Base-by-base conservation (phyloP, 495 filamentous ascomycete species). In the Lasiosphaeriaceae sp. region DNA sequence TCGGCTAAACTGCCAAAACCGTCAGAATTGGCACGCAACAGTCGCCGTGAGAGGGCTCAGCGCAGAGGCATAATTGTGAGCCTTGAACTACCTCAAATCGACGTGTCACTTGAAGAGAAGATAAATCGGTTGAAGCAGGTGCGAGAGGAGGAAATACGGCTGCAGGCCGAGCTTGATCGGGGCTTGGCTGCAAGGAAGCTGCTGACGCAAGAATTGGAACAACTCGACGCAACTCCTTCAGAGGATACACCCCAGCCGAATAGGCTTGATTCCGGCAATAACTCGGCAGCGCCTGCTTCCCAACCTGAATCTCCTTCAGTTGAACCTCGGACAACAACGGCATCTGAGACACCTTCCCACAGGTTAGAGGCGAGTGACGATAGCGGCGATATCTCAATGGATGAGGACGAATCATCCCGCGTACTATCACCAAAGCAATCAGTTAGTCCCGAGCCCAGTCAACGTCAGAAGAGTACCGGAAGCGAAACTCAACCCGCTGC, bases 91-190 rank as follows among this genome's bases (percentile, higher is more conserved):
- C 83, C 85, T 41, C 67, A 69, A 12, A 65, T 87, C n/a, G 81
- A 84, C 57, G 76, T 77, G 26, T 74, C 80, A 46, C 76, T 88
- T 14, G 67, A 76, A 54, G 69, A 77, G 39, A 78, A 75, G 49
- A 66, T 74, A 59, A 67, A 70, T 2, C 82, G 74, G 55, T 68
- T 91, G 20, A 77, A 77, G 50, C 67, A 77, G 34, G 59, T 87
- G 47, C 74, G 75, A 37, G 69, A 77, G 31, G 83, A 90, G 65
- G 79, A 86, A 56, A 77, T 75, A 41, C 77, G 72, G 22, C 72
- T 91, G 8, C 72, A 87, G 56, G 74, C 76, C 7, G 82, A 86
- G 57, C 79, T 88, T 9, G 77, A 81, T 37, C 77, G 65, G 24
- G 67, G 58, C 48, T 45, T 74, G 16, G 73, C 76, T 24, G 68